These are phyloP conservation scores for Trichoderma oligosporum DNA, from an alignment of 2,329 filamentous ascomycete genomes.

Conservation along the genomic window DNA sequence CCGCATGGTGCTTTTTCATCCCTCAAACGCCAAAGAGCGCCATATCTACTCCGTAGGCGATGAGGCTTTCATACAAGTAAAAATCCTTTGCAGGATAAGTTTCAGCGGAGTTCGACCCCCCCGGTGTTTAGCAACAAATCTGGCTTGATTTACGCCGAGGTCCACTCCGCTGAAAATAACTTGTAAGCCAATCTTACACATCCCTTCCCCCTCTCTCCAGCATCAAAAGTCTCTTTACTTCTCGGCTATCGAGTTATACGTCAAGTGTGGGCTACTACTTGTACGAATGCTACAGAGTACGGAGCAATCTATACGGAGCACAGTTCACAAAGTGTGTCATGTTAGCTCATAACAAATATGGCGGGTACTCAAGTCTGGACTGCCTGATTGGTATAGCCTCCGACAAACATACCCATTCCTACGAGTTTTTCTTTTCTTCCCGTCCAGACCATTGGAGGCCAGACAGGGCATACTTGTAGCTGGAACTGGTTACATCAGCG, in stretches of 20 bases:
- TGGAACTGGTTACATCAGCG: conserved; percentile 6
- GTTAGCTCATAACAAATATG: neutral
- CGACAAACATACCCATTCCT: neutral
- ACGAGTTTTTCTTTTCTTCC: neutral
- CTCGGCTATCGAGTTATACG: conserved; percentile 4
- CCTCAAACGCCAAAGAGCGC: conserved; percentile 9
- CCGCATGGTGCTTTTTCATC: neutral
- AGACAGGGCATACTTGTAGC: conserved; percentile 4
- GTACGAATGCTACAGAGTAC: neutral
- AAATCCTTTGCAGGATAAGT: neutral
- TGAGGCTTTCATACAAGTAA: neutral
- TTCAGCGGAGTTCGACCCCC: conserved; percentile 5
- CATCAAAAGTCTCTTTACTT: neutral
- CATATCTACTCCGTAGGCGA: neutral
- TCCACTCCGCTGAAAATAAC: conserved; percentile 10
- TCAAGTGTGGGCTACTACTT: neutral
- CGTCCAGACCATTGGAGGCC: neutral
- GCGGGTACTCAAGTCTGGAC: neutral
- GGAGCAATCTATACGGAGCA: neutral
- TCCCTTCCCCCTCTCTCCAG: neutral
- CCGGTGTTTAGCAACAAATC: neutral
- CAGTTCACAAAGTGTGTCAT: neutral
- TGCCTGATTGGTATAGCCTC: conserved; percentile 1
- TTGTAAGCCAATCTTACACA: conserved; percentile 4
- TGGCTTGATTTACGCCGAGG: conserved; percentile 2